Evolutionary conservation across 106 monocot genomes (phyloP).

Genomic region (Iris macrosiphon): DNA sequence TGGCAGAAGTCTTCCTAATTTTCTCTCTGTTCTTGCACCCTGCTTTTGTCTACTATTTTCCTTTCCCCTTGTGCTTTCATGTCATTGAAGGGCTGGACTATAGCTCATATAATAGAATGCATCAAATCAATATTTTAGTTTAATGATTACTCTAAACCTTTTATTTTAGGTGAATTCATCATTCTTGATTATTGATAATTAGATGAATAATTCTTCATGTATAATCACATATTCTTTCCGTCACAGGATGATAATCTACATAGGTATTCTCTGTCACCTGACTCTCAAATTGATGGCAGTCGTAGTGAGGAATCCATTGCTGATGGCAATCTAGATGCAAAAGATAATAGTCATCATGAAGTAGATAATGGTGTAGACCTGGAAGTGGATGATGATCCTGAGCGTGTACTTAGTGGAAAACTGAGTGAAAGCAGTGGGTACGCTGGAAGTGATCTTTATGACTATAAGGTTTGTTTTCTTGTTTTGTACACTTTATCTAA

Average conservation of each 20-base stretch:
- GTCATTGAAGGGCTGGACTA: too few relatives aligned
- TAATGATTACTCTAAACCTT: too few relatives aligned
- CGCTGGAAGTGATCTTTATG: conserved; percentile 95
- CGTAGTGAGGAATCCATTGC: conserved; percentile 73
- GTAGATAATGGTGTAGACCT: conserved; percentile 63
- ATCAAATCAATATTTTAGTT: too few relatives aligned
- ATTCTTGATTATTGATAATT: too few relatives aligned
- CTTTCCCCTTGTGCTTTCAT: too few relatives aligned
- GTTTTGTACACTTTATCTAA: background rate
- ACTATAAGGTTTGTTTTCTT: conserved; percentile 73
- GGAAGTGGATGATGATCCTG: conserved; percentile 60
- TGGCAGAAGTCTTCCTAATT: too few relatives aligned
- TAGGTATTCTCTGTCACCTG: conserved; percentile 70
- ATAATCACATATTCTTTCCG: too few relatives aligned
- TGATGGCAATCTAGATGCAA: conserved; percentile 60
- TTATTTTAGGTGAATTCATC: too few relatives aligned
- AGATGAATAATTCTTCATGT: too few relatives aligned
- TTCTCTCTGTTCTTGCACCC: too few relatives aligned
- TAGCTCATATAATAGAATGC: too few relatives aligned
- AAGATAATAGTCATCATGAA: conserved; percentile 78
- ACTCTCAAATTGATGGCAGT: conserved; percentile 77
- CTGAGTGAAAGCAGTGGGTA: conserved; percentile 98
- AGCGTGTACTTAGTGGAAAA: conserved; percentile 89
- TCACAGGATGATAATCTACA: conserved; percentile 69
- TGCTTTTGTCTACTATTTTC: too few relatives aligned